phyloP scores from a whole-genome alignment of 805 yeast genomes.

The Brettanomyces custersianus region DNA sequence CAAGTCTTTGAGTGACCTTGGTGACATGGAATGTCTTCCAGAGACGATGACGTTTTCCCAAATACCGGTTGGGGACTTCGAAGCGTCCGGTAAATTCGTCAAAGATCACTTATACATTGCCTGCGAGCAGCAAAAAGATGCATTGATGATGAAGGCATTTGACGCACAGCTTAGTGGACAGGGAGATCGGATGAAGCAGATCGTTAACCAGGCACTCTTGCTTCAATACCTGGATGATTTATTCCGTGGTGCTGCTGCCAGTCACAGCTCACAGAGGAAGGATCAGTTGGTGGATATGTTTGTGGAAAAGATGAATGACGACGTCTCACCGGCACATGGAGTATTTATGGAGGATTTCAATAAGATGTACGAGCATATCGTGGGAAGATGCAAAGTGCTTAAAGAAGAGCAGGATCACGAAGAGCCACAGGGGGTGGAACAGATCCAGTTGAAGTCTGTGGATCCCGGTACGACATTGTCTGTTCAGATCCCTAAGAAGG shows the following conservation, averaged over 20 bases:
- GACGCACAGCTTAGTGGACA: constrained; percentile 67
- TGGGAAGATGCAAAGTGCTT: constrained; percentile 62
- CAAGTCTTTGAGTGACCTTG: constrained; percentile 28
- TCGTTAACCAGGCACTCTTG: constrained; percentile 73
- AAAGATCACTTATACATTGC: constrained; percentile 59
- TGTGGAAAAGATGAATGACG: constrained; percentile 43
- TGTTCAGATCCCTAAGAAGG: constrained; percentile 60
- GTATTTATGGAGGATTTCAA: constrained; percentile 71
- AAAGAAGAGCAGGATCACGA: constrained; percentile 34
- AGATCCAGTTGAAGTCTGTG: constrained; percentile 79
- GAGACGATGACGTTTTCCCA: constrained; percentile 60
- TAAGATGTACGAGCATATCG: constrained; percentile 68
- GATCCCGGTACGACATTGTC: constrained; percentile 75
- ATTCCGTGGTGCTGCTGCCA: constrained; percentile 19
- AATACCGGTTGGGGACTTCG: constrained; percentile 39
- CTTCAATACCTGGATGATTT: constrained; percentile 49
- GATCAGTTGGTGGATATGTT: constrained; percentile 56
- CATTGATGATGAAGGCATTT: constrained; percentile 87
- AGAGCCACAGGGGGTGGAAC: constrained; percentile 52
- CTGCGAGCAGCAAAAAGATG: constrained; percentile 80
- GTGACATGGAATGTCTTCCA: constrained; percentile 46
- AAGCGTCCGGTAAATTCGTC: constrained; percentile 43
- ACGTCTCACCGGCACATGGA: constrained; percentile 48
- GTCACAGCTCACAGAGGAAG: constrained; percentile 14
- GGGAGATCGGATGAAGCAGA: constrained; percentile 42